Evolutionary conservation across 83 land plant species (phyloP).

Genomic region (Diphasiastrum complanatum): DNA sequence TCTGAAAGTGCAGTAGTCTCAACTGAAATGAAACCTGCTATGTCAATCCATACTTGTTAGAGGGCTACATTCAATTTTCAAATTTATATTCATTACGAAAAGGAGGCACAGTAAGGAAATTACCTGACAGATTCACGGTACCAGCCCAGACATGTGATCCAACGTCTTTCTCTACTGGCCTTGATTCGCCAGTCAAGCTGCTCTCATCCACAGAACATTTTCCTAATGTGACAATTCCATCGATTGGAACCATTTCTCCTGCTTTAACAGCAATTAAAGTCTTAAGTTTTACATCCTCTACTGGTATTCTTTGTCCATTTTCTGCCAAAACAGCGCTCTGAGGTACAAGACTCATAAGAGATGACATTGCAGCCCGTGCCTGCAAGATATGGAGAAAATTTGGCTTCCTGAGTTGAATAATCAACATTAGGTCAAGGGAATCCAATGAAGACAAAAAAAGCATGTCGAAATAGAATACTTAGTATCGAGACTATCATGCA

Average conservation of each 20-base stretch:
- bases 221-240: constrained; percentile 72
- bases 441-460: neutral
- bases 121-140: constrained; percentile 76
- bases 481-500: no score
- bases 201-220: constrained; percentile 76
- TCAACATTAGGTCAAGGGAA: neutral
- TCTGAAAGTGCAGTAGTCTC: constrained; percentile 59
- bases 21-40: constrained; percentile 61
- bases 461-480: neutral
- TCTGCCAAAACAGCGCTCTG: constrained; percentile 65
- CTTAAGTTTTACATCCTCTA: constrained; percentile 51
- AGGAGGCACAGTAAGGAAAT: neutral
- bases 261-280: constrained; percentile 67
- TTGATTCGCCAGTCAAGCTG: constrained; percentile 75
- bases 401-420: neutral
- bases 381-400: constrained; percentile 14
- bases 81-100: constrained; percentile 1
- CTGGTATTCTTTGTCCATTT: constrained; percentile 51
- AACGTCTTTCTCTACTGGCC: constrained; percentile 62
- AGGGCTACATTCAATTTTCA: neutral
- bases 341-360: constrained; percentile 66
- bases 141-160: constrained; percentile 81
- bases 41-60: no score
- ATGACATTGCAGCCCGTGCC: constrained; percentile 75
- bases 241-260: constrained; percentile 78